These are phyloP conservation scores for Penicillium brasilianum DNA, from an alignment of 2,329 filamentous ascomycete species.

Conservation along the genomic window DNA sequence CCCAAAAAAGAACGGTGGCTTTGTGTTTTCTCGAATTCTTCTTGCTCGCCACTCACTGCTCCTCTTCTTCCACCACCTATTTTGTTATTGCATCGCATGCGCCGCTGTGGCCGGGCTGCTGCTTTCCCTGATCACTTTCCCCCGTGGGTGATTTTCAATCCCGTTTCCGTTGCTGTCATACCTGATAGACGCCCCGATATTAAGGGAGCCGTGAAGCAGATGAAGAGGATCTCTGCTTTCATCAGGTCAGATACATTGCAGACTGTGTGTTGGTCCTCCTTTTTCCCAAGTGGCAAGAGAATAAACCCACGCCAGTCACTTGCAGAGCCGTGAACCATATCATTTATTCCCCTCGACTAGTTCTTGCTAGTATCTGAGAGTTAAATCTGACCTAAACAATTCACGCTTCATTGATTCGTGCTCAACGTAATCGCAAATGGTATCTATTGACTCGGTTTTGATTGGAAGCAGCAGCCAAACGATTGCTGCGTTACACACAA, in stretches of 20 bases:
- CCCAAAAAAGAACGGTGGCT: slow-evolving; percentile 28
- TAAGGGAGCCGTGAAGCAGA: neutral
- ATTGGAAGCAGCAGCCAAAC: neutral
- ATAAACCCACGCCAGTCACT: neutral
- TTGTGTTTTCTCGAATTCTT: slow-evolving; percentile 20
- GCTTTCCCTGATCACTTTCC: slow-evolving; percentile 11
- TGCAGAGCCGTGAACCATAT: neutral
- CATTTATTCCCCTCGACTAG: neutral
- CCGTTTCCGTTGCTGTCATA: slow-evolving; percentile 12
- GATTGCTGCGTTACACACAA: too few species aligned
- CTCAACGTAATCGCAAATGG: neutral
- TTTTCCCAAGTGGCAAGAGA: neutral
- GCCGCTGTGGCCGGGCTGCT: slow-evolving; percentile 17
- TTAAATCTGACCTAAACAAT: slow-evolving; percentile 17
- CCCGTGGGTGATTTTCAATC: neutral
- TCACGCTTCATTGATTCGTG: neutral
- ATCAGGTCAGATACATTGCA: slow-evolving; percentile 7
- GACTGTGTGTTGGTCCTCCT: neutral
- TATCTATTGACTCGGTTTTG: neutral
- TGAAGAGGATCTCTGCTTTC: neutral
- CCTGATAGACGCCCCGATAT: slow-evolving; percentile 17
- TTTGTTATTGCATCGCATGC: slow-evolving; percentile 20
- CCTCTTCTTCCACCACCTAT: neutral
- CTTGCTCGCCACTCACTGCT: neutral
- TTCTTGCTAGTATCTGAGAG: slow-evolving; percentile 15